Conservation (phyloP, 768 basidiomycete genomes). For the Pleurotus citrinopileatus region DNA sequence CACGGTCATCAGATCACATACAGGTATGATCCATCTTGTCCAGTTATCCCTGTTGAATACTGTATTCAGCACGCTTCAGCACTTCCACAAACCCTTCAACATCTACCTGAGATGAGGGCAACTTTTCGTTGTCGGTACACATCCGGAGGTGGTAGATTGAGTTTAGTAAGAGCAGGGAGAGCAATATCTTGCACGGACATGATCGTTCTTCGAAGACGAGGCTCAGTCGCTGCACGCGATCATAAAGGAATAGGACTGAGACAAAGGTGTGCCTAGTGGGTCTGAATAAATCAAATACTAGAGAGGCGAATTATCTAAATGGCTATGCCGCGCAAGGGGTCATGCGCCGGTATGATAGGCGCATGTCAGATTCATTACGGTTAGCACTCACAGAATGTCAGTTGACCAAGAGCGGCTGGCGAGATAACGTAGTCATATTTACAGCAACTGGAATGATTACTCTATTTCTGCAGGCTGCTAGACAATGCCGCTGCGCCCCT, state of each 20-base stretch:
- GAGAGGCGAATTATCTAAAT: background rate
- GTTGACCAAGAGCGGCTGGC: no score
- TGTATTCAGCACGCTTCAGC: constrained; percentile 13
- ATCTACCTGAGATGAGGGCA: constrained; percentile 84
- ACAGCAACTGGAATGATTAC: no score
- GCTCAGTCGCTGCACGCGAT: background rate
- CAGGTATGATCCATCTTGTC: constrained; percentile 96
- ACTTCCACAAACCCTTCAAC: background rate
- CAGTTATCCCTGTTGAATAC: constrained; percentile 73
- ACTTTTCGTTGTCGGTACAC: constrained; percentile 91
- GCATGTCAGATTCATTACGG: no score
- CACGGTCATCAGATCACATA: constrained; percentile 33
- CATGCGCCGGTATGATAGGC: no score
- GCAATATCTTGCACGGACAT: constrained; percentile 42
- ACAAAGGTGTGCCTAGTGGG: no score
- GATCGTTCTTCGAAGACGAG: constrained; percentile 15
- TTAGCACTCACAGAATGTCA: no score
- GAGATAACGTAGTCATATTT: no score
- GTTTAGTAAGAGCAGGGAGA: constrained; percentile 43
- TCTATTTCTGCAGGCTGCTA: no score
- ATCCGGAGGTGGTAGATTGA: constrained; percentile 66
- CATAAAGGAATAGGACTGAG: no score
- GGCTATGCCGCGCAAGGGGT: background rate
- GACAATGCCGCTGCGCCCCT: no score
- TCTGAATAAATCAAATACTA: no score